phyloP scores from a whole-genome alignment of 202 grass and related monocot species.

The Dendrocalamus latiflorus region DNA sequence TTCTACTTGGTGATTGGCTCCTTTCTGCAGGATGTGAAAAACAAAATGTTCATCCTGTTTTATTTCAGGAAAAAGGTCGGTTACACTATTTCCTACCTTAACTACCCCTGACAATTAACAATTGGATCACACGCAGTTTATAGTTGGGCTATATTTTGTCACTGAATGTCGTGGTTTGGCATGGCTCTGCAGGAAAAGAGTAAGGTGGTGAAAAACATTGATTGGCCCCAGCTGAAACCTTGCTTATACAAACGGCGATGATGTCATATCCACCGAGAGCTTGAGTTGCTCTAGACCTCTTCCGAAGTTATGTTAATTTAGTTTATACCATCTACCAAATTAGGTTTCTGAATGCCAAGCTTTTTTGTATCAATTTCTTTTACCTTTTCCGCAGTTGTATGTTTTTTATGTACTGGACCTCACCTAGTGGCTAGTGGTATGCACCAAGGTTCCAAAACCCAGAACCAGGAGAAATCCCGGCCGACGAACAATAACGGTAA shows the following conservation, averaged over 20 bases:
- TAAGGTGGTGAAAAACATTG: constrained; percentile 46
- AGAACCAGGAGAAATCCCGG: no score
- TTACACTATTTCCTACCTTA: neutral
- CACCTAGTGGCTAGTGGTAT: neutral
- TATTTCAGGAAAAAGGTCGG: constrained; percentile 86
- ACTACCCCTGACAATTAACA: neutral
- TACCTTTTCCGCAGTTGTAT: neutral
- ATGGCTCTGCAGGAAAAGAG: constrained; percentile 51
- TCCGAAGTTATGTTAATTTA: neutral
- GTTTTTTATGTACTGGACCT: neutral
- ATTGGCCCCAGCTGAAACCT: no score
- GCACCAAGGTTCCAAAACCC: no score
- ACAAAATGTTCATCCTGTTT: constrained; percentile 98
- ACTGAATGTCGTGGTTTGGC: no score
- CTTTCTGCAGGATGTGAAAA: constrained; percentile 68
- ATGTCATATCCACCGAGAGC: neutral
- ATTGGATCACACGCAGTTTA: neutral
- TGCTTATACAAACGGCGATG: constrained; percentile 80
- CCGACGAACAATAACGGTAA: no score
- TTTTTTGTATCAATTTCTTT: neutral
- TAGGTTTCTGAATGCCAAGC: neutral
- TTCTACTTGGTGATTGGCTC: constrained; percentile 8
- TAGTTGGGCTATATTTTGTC: no score
- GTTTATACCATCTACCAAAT: neutral
- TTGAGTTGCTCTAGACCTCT: neutral